Conservation (phyloP, 805 yeast genomes). For the Pichia ethanolica region DNA sequence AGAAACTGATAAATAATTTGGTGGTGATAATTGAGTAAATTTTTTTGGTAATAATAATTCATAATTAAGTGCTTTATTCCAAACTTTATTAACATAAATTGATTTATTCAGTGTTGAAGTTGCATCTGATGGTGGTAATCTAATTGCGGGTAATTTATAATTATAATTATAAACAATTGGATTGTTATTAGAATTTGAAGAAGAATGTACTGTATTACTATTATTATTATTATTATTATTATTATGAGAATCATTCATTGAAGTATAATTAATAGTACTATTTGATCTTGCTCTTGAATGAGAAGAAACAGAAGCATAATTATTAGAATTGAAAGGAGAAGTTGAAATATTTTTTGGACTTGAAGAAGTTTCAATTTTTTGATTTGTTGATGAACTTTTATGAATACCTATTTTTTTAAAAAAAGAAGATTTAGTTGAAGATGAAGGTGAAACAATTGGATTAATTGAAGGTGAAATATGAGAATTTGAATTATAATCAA, state of each 20-base stretch:
- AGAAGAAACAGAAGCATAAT: too few species aligned
- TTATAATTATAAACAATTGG: constrained; percentile 30
- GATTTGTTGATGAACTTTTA: constrained; percentile 8
- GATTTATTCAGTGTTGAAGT: constrained; percentile 61
- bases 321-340: background rate
- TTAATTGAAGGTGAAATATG: background rate
- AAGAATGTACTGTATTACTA: too few species aligned
- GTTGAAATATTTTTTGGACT: constrained; percentile 1
- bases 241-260: background rate
- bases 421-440: constrained; percentile 10
- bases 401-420: constrained; percentile 21
- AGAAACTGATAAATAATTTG: constrained; percentile 1
- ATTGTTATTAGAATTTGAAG: background rate
- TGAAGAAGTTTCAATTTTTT: constrained; percentile 7
- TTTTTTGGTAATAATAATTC: constrained; percentile 67
- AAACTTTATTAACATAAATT: constrained; percentile 63
- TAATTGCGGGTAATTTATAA: constrained; percentile 38
- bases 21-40: constrained; percentile 54
- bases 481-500: background rate
- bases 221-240: too few species aligned
- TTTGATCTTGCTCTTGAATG: constrained; percentile 2
- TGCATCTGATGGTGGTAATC: constrained; percentile 52
- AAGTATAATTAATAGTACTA: background rate
- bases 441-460: background rate
- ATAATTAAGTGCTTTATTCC: constrained; percentile 67